phyloP scores from a whole-genome alignment of 768 basidiomycete genomes.

The Pholiota microspora region DNA sequence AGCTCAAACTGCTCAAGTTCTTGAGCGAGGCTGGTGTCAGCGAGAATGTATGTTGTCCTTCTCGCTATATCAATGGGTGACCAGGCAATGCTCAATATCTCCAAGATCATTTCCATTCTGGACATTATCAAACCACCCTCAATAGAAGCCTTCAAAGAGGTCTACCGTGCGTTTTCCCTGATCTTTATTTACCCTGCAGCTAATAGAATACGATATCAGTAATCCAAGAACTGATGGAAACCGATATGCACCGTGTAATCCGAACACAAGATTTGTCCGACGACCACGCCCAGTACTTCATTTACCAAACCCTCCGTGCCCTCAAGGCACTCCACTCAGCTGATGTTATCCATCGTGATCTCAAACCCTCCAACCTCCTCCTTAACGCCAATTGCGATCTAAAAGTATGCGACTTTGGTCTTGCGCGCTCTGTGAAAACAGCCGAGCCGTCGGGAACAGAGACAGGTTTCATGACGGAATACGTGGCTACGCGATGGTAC shows the following conservation, averaged over 20 bases:
- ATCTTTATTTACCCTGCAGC: neutral
- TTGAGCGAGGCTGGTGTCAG: slow-evolving; percentile 85
- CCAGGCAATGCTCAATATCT: slow-evolving; percentile 14
- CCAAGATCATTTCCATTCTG: slow-evolving; percentile 86
- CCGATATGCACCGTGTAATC: slow-evolving; percentile 96
- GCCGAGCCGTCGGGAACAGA: slow-evolving; percentile 84
- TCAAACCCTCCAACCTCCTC: slow-evolving; percentile 97
- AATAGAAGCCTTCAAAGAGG: slow-evolving; percentile 82
- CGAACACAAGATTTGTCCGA: slow-evolving; percentile 93
- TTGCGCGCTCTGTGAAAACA: slow-evolving; percentile 86
- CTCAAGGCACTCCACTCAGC: slow-evolving; percentile 96
- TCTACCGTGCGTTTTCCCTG: slow-evolving; percentile 36
- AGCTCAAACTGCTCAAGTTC: slow-evolving; percentile 88
- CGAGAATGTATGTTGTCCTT: slow-evolving; percentile 63
- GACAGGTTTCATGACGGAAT: slow-evolving; percentile 93
- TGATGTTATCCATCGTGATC: slow-evolving; percentile 93
- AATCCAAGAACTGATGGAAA: slow-evolving; percentile 93
- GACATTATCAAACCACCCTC: slow-evolving; percentile 85
- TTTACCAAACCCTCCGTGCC: slow-evolving; percentile 92
- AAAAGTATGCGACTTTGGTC: slow-evolving; percentile 94
- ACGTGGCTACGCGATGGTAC: slow-evolving; percentile 98
- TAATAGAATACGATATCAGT: slow-evolving; percentile 39
- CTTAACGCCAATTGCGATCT: slow-evolving; percentile 97
- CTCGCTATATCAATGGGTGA: neutral
- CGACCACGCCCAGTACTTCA: slow-evolving; percentile 93